Base-by-base conservation (phyloP, 176 grass and related monocot species). In the Carex parvula region DNA sequence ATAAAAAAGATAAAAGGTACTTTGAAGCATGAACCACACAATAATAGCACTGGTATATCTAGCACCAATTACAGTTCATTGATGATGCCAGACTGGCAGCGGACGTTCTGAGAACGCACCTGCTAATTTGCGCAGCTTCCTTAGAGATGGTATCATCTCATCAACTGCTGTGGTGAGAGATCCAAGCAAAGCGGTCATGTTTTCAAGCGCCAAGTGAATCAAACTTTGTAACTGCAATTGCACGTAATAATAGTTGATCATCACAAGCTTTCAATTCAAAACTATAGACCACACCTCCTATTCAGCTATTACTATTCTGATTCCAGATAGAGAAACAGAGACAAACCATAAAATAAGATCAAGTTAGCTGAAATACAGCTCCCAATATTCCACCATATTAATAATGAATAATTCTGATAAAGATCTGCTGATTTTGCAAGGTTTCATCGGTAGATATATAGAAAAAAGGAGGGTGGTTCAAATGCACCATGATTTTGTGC, bases 161-260 rank as follows among this genome's bases (percentile, higher is more conserved):
- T 93, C 95, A 71, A 86, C 84, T 67, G 85, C 72, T 82, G 85
- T 65, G 79, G 88, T 85, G 79, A 95, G 74, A 79, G 95, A 98
- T 82, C 88, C 63, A 80, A 93, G 93, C 46, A 98, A 88, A 5
- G 91, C 88, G 26, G 89, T 88, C 60, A 98, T 88, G 70, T 95
- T 98, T 88, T 98, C 91, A 21, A 98, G 80, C 57, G 75, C 87
- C 91, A 98, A 93, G 84, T 98, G 92, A 70, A 98, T 90, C 81
- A 94, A 89, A 21, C 88, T 82, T 95, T 98, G 95, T 33, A 98
- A 85, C 95, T 98, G 91, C 33, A 90, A 91, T 68, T 53, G 26
- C 24, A 84, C 83, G 76, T 18, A 62, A 80, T 29, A 86, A 44
- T 29, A 90, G 57, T 88, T 80, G 80, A 65, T 77, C 72, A 64